Conservation (phyloP, 441 rosid species). For the Kokia cookei region DNA sequence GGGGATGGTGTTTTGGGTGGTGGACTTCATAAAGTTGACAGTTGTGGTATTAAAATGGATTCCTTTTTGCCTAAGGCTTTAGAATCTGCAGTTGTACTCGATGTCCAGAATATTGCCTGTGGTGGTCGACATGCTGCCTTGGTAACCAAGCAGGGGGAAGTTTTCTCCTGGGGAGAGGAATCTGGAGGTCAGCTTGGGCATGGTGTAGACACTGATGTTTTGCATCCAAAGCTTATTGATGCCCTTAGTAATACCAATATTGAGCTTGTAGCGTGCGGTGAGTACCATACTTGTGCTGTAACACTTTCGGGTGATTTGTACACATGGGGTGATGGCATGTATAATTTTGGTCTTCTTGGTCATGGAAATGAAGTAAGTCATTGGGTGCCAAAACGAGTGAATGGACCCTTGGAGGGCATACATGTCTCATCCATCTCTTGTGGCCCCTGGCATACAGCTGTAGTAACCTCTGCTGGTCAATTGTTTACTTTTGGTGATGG, state of each 20-base stretch:
- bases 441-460: constrained; percentile 98
- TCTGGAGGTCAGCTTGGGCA: constrained; percentile 98
- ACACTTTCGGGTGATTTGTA: constrained; percentile 96
- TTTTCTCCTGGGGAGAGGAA: constrained; percentile 96
- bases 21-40: constrained; percentile 67
- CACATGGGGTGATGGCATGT: constrained; percentile 91
- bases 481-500: constrained; percentile 98
- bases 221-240: constrained; percentile 83
- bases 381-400: constrained; percentile 83
- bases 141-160: constrained; percentile 91
- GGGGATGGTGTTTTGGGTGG: constrained; percentile 93
- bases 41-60: constrained; percentile 64
- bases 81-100: constrained; percentile 91
- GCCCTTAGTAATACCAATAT: constrained; percentile 71
- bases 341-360: constrained; percentile 87
- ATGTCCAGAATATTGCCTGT: constrained; percentile 90
- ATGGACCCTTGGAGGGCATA: constrained; percentile 89
- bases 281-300: constrained; percentile 91
- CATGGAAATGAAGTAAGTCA: constrained; percentile 94
- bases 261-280: constrained; percentile 94
- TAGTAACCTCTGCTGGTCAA: constrained; percentile 89
- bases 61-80: constrained; percentile 81
- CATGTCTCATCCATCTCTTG: constrained; percentile 90
- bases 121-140: constrained; percentile 89
- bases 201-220: constrained; percentile 84